Conservation (phyloP, 352 stramenopile species). For the Globisporangium spinosum region DNA sequence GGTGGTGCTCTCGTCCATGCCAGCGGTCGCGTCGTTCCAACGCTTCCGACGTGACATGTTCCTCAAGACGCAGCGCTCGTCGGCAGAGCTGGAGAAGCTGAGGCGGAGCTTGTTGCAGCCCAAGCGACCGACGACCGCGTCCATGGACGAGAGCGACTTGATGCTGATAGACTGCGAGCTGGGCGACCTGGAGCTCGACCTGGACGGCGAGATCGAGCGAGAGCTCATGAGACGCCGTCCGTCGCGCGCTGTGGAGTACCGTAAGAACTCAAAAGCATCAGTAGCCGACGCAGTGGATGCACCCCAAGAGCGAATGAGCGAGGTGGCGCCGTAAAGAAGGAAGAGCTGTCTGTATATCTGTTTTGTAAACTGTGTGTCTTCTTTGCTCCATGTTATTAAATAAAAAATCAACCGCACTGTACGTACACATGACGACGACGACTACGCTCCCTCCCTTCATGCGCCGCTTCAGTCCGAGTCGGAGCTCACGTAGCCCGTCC, state of each 20-base stretch:
- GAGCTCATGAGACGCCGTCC: constrained; percentile 55
- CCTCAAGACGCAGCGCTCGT: constrained; percentile 37
- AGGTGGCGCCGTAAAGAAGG: background rate
- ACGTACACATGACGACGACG: background rate
- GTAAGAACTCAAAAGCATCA: background rate
- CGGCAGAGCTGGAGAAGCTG: constrained; percentile 31
- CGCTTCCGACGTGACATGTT: constrained; percentile 49
- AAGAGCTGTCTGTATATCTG: background rate
- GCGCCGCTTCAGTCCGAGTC: constrained; percentile 24
- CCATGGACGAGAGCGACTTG: constrained; percentile 30
- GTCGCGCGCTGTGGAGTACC: constrained; percentile 38
- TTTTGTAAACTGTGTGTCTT: constrained; percentile 6
- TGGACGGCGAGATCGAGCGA: constrained; percentile 72
- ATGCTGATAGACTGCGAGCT: constrained; percentile 24
- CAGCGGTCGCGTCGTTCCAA: constrained; percentile 42
- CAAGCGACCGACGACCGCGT: constrained; percentile 12
- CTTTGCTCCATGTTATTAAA: constrained; percentile 13
- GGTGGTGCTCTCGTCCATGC: constrained; percentile 25
- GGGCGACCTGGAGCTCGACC: constrained; percentile 57
- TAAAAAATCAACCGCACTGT: constrained; percentile 11
- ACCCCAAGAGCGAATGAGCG: background rate
- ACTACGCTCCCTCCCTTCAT: background rate
- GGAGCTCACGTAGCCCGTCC: constrained; percentile 63
- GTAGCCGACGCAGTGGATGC: background rate
- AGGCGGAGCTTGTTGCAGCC: constrained; percentile 30